phyloP scores from a whole-genome alignment of 2,329 filamentous ascomycete genomes.

The Phaeosphaeria sp. region DNA sequence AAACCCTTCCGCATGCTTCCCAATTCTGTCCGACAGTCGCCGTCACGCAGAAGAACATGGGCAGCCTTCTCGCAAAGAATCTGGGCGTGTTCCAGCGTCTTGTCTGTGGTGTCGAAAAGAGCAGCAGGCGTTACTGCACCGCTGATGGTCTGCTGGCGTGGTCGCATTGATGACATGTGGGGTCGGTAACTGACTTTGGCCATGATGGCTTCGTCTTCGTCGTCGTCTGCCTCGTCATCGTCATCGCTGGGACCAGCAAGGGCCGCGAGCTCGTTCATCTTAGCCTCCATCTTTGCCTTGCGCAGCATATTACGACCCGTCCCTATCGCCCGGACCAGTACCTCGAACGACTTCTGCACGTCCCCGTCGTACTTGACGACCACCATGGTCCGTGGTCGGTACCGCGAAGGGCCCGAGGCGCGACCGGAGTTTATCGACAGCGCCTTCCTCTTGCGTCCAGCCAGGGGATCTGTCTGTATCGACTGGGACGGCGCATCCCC shows the following conservation, averaged over 20 bases:
- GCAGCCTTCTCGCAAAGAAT: conserved; percentile 83
- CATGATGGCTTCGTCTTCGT: conserved; percentile 33
- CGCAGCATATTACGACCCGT: conserved; percentile 82
- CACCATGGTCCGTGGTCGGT: conserved; percentile 75
- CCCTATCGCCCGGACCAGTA: conserved; percentile 81
- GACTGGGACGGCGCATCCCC: conserved; percentile 18
- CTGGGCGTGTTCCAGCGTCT: conserved; percentile 79
- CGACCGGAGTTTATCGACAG: conserved; percentile 50
- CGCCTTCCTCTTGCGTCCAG: conserved; percentile 52
- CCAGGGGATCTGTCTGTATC: conserved; percentile 22
- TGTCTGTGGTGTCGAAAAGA: conserved; percentile 71
- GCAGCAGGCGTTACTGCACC: conserved; percentile 26
- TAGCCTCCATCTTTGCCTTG: conserved; percentile 84
- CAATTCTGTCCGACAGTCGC: conserved; percentile 81
- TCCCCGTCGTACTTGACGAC: conserved; percentile 93
- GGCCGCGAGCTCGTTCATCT: conserved; percentile 61
- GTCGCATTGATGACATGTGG: conserved; percentile 41
- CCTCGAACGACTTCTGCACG: conserved; percentile 82
- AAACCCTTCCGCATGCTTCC: conserved; percentile 71
- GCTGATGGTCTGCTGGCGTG: conserved; percentile 23
- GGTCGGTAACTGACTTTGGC: conserved; percentile 47
- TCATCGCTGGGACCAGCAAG: conserved; percentile 39
- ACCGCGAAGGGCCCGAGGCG: conserved; percentile 57
- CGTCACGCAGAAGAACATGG: conserved; percentile 87
- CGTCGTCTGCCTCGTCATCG: conserved; percentile 28